Percentiles rank a stretch among this genome's conserved stretches.
These are phyloP conservation scores for Saccharomycopsis javanensis DNA, from an alignment of 805 yeast genomes.

Conservation along the genomic window DNA sequence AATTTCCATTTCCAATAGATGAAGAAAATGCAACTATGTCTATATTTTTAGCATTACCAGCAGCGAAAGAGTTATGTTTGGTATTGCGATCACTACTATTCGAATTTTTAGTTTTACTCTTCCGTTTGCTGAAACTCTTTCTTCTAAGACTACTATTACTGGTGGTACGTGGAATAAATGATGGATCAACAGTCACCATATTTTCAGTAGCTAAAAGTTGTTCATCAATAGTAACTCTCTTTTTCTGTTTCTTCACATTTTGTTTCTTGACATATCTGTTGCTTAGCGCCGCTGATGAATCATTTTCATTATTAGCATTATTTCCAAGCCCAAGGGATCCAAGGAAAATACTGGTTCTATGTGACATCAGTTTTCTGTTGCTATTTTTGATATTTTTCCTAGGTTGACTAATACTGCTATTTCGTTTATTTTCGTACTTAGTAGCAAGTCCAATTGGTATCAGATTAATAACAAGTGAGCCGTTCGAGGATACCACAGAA, in stretches of 20 bases:
- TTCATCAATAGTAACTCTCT: neutral
- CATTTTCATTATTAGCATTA: neutral
- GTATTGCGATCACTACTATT: neutral
- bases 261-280: neutral
- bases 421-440: constrained; percentile 6
- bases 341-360: neutral
- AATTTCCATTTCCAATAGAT: neutral
- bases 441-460: constrained; percentile 14
- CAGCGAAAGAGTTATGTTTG: neutral
- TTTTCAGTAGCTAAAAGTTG: neutral
- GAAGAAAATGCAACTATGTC: neutral
- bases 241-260: neutral
- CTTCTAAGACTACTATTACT: neutral
- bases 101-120: neutral
- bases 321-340: neutral
- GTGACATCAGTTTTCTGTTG: neutral
- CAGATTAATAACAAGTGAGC: constrained; percentile 12
- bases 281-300: neutral
- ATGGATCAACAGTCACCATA: neutral
- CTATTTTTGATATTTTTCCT: neutral
- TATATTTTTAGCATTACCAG: neutral
- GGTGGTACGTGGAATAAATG: neutral
- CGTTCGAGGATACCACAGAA: neutral
- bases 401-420: neutral
- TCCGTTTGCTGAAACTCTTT: neutral